These are phyloP conservation scores for Erucastrum elatum DNA, from an alignment of 345 rosid species.

Conservation along the genomic window DNA sequence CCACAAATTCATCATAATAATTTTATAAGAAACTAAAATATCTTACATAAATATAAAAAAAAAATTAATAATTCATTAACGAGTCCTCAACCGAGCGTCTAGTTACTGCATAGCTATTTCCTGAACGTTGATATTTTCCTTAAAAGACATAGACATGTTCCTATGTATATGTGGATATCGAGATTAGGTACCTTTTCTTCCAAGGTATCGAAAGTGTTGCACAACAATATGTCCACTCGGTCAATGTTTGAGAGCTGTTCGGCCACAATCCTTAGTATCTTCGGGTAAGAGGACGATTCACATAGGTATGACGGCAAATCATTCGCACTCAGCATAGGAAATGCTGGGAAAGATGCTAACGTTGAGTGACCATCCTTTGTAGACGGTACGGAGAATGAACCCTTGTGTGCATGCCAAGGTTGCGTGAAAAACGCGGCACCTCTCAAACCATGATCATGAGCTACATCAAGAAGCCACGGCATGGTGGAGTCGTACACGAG, in stretches of 20 bases:
- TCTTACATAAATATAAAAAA: too few relatives aligned
- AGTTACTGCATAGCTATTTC: too few relatives aligned
- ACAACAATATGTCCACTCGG: conserved; percentile 37
- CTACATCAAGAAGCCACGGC: conserved; percentile 58
- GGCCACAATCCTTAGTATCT: background rate
- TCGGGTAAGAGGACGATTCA: conserved; percentile 28
- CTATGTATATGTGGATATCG: background rate
- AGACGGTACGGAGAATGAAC: conserved; percentile 30
- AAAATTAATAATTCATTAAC: too few relatives aligned
- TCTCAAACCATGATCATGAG: conserved; percentile 34
- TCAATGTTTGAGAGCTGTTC: conserved; percentile 43
- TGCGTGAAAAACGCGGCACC: conserved; percentile 55
- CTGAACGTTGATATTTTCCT: too few relatives aligned
- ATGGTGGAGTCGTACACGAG: conserved; percentile 49
- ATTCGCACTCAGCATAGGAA: conserved; percentile 34
- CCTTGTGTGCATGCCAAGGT: conserved; percentile 39
- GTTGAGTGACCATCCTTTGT: conserved; percentile 30
- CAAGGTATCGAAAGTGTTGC: conserved; percentile 47
- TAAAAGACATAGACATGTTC: too few relatives aligned
- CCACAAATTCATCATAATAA: too few relatives aligned
- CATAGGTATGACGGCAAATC: conserved; percentile 50
- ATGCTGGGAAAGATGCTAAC: conserved; percentile 40
- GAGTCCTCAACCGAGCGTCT: too few relatives aligned
- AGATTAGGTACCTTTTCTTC: conserved; percentile 45
- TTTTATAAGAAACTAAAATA: too few relatives aligned